Base-by-base conservation (phyloP, 2,329 filamentous ascomycete genomes). In the Pseudogymnoascus sp. region DNA sequence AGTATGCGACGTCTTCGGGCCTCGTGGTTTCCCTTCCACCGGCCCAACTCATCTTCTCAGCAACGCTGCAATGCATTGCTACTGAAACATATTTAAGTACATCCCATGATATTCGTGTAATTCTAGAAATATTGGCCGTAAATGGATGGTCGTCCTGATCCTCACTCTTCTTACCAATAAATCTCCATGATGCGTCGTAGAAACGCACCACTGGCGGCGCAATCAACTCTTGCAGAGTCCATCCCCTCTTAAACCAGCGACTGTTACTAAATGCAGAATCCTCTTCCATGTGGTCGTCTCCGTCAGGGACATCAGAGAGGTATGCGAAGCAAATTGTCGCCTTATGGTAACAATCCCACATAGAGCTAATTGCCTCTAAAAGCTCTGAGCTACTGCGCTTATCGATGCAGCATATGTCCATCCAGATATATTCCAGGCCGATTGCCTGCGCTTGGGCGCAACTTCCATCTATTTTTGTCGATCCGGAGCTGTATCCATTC, bases 1-100 rank as follows among this genome's bases (percentile, higher is more conserved):
- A 78, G 40, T 80, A 80, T 0, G 78, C 77, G n/a, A 73, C 70
- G 40, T 80, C 79, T 61, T 80, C 77, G 0, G 56, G 10, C 2
- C 75, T 65, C 0, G 71, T 73, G 0, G 77, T 77, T 1, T 67
- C 31, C 0, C 77, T 69, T 3, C 67, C 56, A 0, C 75, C 69
- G 0, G 77, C 76, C 77, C 77, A 79, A 0, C 74, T 75, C 75
- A 79, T 78, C 0, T 73, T 69, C 35, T 74, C 71, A 0, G 76
- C 76, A 50, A 77, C 40, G 0, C 35, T n/a, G 23, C 42, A 47
- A 47, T 4, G 5, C 18, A 3, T 50, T 16, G 14, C 44, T 5
- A 50, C 23, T 10, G 12, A 7, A 10, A 50, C 21, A n/a, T 25
- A 28, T 10, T 10, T 50, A 10, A 50, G 44, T 25, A 5, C 44